Conservation (phyloP, 2,329 filamentous ascomycete species). For the Penicillium sp. region DNA sequence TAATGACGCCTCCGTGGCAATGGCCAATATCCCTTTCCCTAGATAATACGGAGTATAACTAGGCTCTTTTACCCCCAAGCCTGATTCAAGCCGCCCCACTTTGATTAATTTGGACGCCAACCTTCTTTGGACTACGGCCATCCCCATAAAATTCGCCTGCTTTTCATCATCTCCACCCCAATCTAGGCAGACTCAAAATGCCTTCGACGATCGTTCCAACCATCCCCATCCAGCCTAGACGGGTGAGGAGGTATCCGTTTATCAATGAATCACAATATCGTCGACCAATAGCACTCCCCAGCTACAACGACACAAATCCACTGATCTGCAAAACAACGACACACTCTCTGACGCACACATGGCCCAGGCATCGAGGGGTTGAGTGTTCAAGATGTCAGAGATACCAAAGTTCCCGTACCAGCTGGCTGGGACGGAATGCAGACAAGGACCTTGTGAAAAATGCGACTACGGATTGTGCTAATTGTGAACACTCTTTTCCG, state of each 20-base stretch:
- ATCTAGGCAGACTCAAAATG: neutral
- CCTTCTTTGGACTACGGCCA: neutral
- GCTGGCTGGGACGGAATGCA: neutral
- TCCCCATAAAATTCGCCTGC: no score
- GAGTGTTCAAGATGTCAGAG: constrained; percentile 24
- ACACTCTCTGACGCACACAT: constrained; percentile 29
- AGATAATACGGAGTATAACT: neutral
- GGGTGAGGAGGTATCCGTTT: constrained; percentile 4
- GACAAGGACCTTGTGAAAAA: neutral
- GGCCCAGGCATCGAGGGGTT: constrained; percentile 18
- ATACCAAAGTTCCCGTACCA: neutral
- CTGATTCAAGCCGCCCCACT: neutral
- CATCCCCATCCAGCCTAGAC: neutral
- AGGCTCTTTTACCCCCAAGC: neutral
- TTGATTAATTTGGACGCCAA: neutral
- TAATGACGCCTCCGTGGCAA: neutral
- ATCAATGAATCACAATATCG: constrained; percentile 12
- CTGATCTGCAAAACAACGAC: constrained; percentile 21
- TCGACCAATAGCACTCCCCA: constrained; percentile 12
- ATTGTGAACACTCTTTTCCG: neutral
- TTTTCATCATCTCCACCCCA: neutral
- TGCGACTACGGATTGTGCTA: neutral
- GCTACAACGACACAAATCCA: constrained; percentile 28
- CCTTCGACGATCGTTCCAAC: constrained; percentile 1
- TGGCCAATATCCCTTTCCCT: neutral